Evolutionary conservation across 495 filamentous ascomycete species (phyloP).

Genomic region (Penicillium egyptiacum): DNA sequence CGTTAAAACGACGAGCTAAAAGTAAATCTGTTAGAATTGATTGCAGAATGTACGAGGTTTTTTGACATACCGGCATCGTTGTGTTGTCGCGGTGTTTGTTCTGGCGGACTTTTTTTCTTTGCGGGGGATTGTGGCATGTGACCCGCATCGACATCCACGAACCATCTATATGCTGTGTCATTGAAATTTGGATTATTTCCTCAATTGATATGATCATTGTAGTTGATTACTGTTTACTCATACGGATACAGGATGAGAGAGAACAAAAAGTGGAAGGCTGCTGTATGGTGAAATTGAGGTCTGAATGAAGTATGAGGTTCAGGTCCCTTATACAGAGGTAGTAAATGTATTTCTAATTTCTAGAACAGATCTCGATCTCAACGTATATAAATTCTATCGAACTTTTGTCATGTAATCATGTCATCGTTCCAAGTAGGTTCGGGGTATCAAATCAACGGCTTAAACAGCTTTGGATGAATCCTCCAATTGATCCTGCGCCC

Average conservation of each 20-base stretch:
- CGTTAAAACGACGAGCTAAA: constrained; percentile 86
- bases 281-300: neutral
- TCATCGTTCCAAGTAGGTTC: constrained; percentile 15
- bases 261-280: neutral
- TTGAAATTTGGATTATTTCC: neutral
- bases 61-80: constrained; percentile 37
- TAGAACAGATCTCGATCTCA: neutral
- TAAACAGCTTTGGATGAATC: constrained; percentile 11
- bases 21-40: neutral
- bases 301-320: neutral
- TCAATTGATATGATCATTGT: neutral
- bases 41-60: neutral
- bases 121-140: constrained; percentile 36
- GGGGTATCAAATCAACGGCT: constrained; percentile 28
- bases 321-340: neutral
- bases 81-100: constrained; percentile 13
- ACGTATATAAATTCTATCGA: constrained; percentile 10
- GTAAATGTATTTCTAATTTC: too few species aligned
- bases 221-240: neutral
- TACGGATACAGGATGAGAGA: neutral
- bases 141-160: constrained; percentile 16
- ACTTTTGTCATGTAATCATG: constrained; percentile 18
- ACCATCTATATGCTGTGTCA: neutral
- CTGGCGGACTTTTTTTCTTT: constrained; percentile 24
- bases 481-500: constrained; percentile 34